Evolutionary conservation across 2,329 filamentous ascomycete species (phyloP).

Genomic region (Sporothrix variecibatus): DNA sequence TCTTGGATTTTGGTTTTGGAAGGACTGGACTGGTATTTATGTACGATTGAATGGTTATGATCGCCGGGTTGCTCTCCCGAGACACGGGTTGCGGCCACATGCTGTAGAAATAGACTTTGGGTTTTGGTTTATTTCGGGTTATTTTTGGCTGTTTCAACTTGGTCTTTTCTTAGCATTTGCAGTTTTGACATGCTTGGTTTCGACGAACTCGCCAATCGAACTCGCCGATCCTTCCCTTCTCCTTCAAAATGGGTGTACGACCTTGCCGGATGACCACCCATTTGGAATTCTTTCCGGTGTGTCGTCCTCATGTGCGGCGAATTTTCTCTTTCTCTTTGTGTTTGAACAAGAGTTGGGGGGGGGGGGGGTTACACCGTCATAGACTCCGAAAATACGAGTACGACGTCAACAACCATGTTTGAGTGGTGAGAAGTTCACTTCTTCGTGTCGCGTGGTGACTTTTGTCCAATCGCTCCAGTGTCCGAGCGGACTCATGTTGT

Average conservation of each 20-base stretch:
- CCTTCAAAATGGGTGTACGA: neutral
- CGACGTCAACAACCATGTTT: neutral
- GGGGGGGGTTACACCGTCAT: neutral
- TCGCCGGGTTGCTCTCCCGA: neutral
- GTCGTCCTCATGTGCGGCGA: neutral
- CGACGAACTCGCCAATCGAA: neutral
- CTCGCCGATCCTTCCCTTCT: neutral
- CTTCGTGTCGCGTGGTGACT: neutral
- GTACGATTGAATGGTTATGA: neutral
- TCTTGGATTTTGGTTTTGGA: too few species aligned
- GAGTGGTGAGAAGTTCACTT: neutral
- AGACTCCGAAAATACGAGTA: neutral
- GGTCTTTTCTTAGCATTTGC: conserved; percentile 48
- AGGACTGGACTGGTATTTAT: neutral
- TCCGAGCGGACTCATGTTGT: neutral
- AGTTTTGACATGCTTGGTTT: neutral
- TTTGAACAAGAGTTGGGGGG: too few species aligned
- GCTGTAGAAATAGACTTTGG: neutral
- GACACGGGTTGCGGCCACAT: neutral
- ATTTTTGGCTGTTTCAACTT: neutral
- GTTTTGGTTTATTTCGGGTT: neutral
- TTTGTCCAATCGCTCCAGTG: neutral
- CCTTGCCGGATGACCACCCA: neutral
- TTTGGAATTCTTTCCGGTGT: neutral
- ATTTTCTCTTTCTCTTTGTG: neutral